Base-by-base conservation (phyloP, 805 yeast genomes). In the Cyberlindnera misumaiensis region DNA sequence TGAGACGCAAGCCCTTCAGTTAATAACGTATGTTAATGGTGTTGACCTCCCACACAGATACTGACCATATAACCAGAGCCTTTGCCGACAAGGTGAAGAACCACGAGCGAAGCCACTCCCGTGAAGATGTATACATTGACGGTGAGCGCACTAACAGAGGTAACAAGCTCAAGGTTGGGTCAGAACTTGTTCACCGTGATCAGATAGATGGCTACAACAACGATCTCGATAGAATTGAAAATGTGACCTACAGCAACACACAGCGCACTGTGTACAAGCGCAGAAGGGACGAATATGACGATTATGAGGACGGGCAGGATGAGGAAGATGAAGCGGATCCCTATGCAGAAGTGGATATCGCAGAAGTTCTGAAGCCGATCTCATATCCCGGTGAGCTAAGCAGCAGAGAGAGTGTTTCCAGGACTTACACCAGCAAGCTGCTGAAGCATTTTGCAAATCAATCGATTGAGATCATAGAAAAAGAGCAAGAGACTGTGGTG, bases 381-480 rank as follows among this genome's bases (percentile, higher is more conserved):
- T 68, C 76, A 8, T 83, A 84, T 41, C 93, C 96, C 0, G 69
- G 84, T 3, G 96, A 93, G 49, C 62, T 90, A 2, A 74, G 83
- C 1, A 68, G 70, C 3, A 89, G 86, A 52, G 81, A 80, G 11
- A 75, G 86, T 1, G 66, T 87, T 13, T 71, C 77, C 36, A 73
- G 70, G 44, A 81, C 93, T 0, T 93, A 74, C 58, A 75, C 72
- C 8, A 68, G 72, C 34, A 60, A 64, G 17, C 70, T 73, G n/a
- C 62, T 85, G 30, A 68, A 72, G 35, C 65, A 71, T 29, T 60
- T 93, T 46, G 84, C 95, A 1, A 63, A 65, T 13, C 86, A 87
- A 44, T 76, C 93, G 13, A 75, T 89, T 18, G 82, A 83, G 38
- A 64, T 81, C 44, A 83, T 93, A 35, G 89, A 85, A 54, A 72